These are phyloP conservation scores for Geotrichum phurueaensis DNA, from an alignment of 1,139 yeast genomes.

Conservation along the genomic window DNA sequence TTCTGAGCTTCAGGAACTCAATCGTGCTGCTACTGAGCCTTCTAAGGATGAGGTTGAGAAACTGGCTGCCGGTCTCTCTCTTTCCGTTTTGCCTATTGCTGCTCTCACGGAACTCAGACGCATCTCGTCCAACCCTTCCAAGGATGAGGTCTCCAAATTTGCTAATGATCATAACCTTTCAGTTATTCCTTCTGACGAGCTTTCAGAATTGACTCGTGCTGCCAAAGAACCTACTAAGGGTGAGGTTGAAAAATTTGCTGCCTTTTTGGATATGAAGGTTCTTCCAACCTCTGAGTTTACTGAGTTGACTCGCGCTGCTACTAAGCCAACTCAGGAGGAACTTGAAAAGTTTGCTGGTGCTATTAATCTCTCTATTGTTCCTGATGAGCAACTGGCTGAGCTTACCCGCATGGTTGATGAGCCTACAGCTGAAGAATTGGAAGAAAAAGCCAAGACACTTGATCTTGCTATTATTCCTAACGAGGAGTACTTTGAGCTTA, in stretches of 20 bases:
- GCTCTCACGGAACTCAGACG: constrained; percentile 15
- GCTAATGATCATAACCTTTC: constrained; percentile 24
- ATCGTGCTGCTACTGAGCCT: constrained; percentile 27
- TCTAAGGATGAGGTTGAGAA: constrained; percentile 36
- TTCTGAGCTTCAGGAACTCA: neutral
- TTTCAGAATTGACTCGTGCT: constrained; percentile 18
- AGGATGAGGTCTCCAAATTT: neutral
- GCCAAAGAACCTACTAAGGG: constrained; percentile 21
- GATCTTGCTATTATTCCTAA: constrained; percentile 11
- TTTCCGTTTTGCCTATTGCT: constrained; percentile 30
- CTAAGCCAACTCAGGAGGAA: constrained; percentile 21
- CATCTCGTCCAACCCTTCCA: constrained; percentile 2
- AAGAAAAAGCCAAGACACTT: neutral
- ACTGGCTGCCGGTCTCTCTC: constrained; percentile 30
- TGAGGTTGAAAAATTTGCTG: constrained; percentile 28
- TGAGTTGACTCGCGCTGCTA: constrained; percentile 14
- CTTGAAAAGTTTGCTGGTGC: constrained; percentile 1
- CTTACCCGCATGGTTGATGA: constrained; percentile 22
- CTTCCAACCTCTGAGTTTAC: constrained; percentile 22
- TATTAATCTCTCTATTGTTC: constrained; percentile 21
- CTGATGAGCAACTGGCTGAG: constrained; percentile 23
- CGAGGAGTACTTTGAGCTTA: constrained; percentile 10
- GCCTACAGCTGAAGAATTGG: constrained; percentile 32
- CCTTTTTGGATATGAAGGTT: constrained; percentile 29
- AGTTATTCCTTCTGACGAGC: constrained; percentile 25